Percentiles rank a stretch among this genome's conserved stretches.
Evolutionary conservation across 495 filamentous ascomycete genomes (phyloP).

Genomic region (Lophiotrema nucula): DNA sequence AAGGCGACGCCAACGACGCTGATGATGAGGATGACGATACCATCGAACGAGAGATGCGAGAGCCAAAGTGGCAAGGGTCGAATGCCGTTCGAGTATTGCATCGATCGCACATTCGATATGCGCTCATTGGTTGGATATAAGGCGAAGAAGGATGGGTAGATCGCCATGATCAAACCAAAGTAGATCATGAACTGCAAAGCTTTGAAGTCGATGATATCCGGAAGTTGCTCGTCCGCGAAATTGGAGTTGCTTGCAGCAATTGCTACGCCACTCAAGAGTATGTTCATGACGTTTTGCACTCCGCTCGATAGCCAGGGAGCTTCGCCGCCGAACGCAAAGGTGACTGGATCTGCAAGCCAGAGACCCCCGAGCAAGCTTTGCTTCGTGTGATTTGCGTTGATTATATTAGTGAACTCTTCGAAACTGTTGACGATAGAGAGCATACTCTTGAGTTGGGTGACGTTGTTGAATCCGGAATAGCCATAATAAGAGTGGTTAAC

Average conservation of each 20-base stretch:
- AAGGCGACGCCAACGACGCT: conserved; percentile 62
- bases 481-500: conserved; percentile 43
- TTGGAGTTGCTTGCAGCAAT: conserved; percentile 1
- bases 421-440: conserved; percentile 62
- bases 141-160: conserved; percentile 78
- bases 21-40: conserved; percentile 60
- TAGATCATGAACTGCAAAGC: conserved; percentile 77
- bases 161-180: conserved; percentile 68
- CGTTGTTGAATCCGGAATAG: conserved; percentile 27
- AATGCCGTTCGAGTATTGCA: conserved; percentile 50
- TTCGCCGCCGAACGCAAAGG: neutral
- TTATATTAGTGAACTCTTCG: conserved; percentile 63
- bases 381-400: conserved; percentile 48
- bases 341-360: conserved; percentile 8
- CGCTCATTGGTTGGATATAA: conserved; percentile 83
- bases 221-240: neutral
- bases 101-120: conserved; percentile 38
- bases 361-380: conserved; percentile 48
- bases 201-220: conserved; percentile 60
- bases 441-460: conserved; percentile 2
- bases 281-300: conserved; percentile 11
- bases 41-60: conserved; percentile 77
- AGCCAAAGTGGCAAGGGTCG: conserved; percentile 67
- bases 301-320: neutral
- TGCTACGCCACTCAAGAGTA: conserved; percentile 2